A percentile compares a stretch with the other conserved stretches of the same genome.
These are phyloP conservation scores for Nigrograna mackinnonii DNA, from an alignment of 2,329 filamentous ascomycete species.

Conservation along the genomic window DNA sequence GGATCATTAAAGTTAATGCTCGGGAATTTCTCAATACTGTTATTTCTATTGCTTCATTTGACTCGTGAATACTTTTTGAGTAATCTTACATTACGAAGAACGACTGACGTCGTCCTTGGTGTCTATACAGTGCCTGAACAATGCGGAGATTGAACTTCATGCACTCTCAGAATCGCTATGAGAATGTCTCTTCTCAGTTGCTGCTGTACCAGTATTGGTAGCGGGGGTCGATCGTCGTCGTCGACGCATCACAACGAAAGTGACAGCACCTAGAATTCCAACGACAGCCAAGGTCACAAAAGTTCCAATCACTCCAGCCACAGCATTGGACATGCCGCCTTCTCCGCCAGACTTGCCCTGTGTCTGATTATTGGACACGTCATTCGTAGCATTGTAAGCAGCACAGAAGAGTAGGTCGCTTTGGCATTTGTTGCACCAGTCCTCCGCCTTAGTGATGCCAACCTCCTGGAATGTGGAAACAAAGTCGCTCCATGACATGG, in stretches of 20 bases:
- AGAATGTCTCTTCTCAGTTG: neutral
- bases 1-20: too few relatives aligned
- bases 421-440: constrained; percentile 56
- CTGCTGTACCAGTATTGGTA: neutral
- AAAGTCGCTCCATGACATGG: constrained; percentile 55
- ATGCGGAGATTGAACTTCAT: too few relatives aligned
- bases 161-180: neutral
- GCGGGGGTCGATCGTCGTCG: neutral
- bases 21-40: too few relatives aligned
- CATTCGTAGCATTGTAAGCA: constrained; percentile 28
- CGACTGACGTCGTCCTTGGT: too few relatives aligned
- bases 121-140: too few relatives aligned
- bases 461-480: constrained; percentile 6
- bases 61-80: too few relatives aligned
- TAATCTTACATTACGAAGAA: too few relatives aligned
- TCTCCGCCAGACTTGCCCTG: neutral
- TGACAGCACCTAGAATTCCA: constrained; percentile 3
- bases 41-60: too few relatives aligned
- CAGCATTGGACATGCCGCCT: constrained; percentile 41
- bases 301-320: constrained; percentile 57
- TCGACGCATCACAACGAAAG: neutral
- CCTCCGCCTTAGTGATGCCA: constrained; percentile 36
- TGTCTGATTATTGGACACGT: neutral
- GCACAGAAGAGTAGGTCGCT: constrained; percentile 52
- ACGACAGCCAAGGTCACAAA: constrained; percentile 50